Evolutionary conservation across 2,329 filamentous ascomycete species (phyloP), one percentile per base, ranked within the genome.

Genomic region (Hirsutella minnesotensis): DNA sequence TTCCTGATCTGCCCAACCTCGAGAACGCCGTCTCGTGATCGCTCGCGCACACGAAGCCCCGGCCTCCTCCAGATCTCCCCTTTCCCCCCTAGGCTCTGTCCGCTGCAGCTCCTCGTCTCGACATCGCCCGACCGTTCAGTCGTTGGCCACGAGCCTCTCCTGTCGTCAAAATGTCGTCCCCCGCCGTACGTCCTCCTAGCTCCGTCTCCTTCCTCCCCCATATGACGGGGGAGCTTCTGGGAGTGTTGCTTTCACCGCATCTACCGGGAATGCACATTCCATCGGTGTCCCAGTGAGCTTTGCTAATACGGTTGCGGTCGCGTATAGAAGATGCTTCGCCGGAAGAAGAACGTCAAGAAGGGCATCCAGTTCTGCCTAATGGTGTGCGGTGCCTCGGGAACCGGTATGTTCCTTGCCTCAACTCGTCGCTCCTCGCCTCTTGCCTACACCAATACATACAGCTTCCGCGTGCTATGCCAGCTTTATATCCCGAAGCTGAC

Each of bases 261-360:
- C 13, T 16, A 18, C 4, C 33, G n/a, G 15, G 5, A 35, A 16
- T 10, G 33, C 13, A 18, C 33, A 9, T 18, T n/a, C 9, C 2
- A 4, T 4, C 33, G 13, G 16, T 29, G 15, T 7, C 12, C 18
- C 27, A 4, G 9, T 20, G 27, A 16, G 33, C 49, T 29, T 47
- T 46, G 51, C 59, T 64, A 45, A 64, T 53, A n/a, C 20, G 30
- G 29, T 15, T 13, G 16, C 16, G 2, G 10, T n/a, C 34, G 19
- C 12, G 12, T 10, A 31, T 33, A 87, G 81, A 86, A 94, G 69
- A 92, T 95, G 85, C 89, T 95, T 66, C 89, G 92, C 72, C 84
- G 87, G 70, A 98, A 98, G 90, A 98, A 98, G 86, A 96, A 98
- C 79, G 90, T 98, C 73, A 95, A 95, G 85, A 95, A 95, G 80